Base-by-base conservation (phyloP, 345 rosid genomes). In the Citrus australasica region DNA sequence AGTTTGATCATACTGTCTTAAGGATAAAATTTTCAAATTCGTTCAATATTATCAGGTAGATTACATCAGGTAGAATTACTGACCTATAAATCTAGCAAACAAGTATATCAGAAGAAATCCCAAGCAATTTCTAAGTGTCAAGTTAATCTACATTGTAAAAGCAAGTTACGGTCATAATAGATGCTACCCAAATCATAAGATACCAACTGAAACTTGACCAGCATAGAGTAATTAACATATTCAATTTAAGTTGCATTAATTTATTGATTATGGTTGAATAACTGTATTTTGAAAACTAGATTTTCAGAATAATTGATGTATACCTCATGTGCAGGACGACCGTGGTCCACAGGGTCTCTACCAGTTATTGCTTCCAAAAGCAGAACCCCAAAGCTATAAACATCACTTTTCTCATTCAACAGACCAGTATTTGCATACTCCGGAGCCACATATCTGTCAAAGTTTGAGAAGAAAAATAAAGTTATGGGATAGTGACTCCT, bases 351-450 rank as follows among this genome's bases (percentile, higher is more conserved):
- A 0, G 99, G 98, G 84, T 96, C 98, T 86, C 99, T 89, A 76
- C 98, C 98, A 16, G 97, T 92, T 67, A 96, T 88, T 58, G 98
- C 92, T 84, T 96, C 98, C 82, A 96, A 84, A 58, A 97, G 88
- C 67, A 97, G 87, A 81, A 97, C 98, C 11, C 99, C 99, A 22
- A 90, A 94, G 87, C 99, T 97, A 83, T 94, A 97, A 69, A 97
- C 99, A 84, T 97, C 99, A 30, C 99, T 97, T 82, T 97, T 97
- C 86, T 97, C 99, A 78, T 97, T 97, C 85, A 97, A 78, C 77
- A 97, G 98, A 64, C 99, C 99, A 7, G 97, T 90, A 77, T 96
- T 94, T 71, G 99, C 99, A 80, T 97, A 97, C 84, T 97, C 99
- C 25, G 99, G 99, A 79, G 99, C 99, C 68, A 97, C 99, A 48